These are phyloP conservation scores for Chenopodium formosanum DNA, from an alignment of 148 eudicot species.

Conservation along the genomic window DNA sequence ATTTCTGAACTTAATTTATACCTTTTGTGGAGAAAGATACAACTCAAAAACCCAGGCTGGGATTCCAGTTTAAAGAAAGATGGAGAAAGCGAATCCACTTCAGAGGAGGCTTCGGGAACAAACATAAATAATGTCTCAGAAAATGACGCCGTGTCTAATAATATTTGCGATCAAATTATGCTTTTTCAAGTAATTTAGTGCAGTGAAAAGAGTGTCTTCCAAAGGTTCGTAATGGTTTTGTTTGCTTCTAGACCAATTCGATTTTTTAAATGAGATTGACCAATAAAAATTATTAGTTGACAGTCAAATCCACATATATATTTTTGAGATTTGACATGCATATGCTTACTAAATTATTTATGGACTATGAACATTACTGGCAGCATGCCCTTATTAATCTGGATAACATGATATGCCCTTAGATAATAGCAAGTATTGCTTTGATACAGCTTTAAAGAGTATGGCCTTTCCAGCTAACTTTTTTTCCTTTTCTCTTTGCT, in stretches of 20 bases:
- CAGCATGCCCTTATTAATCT: neutral
- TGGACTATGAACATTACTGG: neutral
- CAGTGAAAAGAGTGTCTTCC: conserved; percentile 65
- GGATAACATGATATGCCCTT: neutral
- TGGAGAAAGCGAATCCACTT: conserved; percentile 45
- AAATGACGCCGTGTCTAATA: conserved; percentile 40
- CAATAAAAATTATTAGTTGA: neutral
- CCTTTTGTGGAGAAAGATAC: conserved; percentile 74
- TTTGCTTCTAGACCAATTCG: neutral
- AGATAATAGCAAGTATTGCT: neutral
- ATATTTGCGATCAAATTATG: conserved; percentile 53
- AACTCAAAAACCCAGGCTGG: conserved; percentile 95
- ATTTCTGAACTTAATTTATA: neutral
- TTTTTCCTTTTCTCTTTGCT: conserved; percentile 19
- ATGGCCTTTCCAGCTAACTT: neutral
- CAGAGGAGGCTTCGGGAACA: conserved; percentile 43
- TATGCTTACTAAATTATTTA: neutral
- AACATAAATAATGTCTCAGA: conserved; percentile 31
- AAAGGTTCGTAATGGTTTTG: conserved; percentile 40
- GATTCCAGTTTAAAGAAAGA: conserved; percentile 85
- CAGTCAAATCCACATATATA: neutral
- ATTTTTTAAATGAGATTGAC: neutral
- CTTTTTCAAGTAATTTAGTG: conserved; percentile 42
- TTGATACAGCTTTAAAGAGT: neutral
- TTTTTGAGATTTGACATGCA: neutral